These are phyloP conservation scores for Chrysophaeum taylorii DNA, from an alignment of 352 stramenopile genomes.

Conservation along the genomic window DNA sequence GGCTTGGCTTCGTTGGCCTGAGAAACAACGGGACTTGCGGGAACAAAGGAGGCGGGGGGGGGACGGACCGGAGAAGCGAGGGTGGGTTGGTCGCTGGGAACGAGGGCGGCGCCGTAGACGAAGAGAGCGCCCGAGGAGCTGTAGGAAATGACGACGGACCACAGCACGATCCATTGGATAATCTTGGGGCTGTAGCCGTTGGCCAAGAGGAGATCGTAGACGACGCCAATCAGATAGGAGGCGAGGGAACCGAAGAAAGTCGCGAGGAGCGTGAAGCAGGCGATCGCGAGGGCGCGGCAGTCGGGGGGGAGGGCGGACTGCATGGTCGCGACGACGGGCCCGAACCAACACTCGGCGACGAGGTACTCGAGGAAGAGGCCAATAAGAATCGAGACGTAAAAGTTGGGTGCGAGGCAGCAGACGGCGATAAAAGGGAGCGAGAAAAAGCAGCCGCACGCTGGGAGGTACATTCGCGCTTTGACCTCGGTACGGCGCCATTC, in stretches of 20 bases:
- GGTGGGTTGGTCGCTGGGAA: no score
- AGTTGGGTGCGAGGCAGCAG: conserved; percentile 21
- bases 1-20: no score
- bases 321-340: conserved; percentile 14
- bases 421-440: conserved; percentile 28
- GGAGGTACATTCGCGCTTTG: conserved; percentile 25
- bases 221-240: not conserved
- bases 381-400: conserved; percentile 31
- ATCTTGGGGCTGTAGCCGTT: not conserved
- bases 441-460: conserved; percentile 22
- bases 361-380: conserved; percentile 36
- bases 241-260: conserved; percentile 1
- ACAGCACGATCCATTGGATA: not conserved
- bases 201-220: not conserved
- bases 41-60: no score
- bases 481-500: conserved; percentile 25
- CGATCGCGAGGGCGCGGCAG: conserved; percentile 1
- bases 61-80: no score
- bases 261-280: conserved; percentile 5
- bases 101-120: not conserved
- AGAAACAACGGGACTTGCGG: no score
- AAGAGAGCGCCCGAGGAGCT: not conserved
- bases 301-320: not conserved
- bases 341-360: conserved; percentile 19
- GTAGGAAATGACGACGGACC: not conserved